Percentiles rank a stretch among this genome's conserved stretches.
Evolutionary conservation across 225 moss, liverwort and hornwort species (phyloP).

Genomic region (Ulota crispa): DNA sequence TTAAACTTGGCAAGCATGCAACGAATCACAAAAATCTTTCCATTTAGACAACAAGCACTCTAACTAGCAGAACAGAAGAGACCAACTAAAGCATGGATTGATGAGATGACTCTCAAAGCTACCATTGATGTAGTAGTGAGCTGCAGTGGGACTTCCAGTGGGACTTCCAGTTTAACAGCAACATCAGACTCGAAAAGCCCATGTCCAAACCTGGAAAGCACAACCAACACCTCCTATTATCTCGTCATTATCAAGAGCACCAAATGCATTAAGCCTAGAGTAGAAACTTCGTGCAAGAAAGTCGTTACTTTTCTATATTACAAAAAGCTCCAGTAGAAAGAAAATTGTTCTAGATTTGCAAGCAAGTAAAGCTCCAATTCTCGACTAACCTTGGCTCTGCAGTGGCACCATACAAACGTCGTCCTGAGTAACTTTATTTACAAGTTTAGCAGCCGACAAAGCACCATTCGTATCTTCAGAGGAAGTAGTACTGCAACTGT

Average conservation of each 20-base stretch:
- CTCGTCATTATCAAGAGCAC: too few relatives aligned
- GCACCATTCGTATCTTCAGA: too few relatives aligned
- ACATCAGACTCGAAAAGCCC: too few relatives aligned
- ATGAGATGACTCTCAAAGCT: background rate
- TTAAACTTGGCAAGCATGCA: background rate
- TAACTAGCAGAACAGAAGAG: background rate
- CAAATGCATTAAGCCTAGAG: too few relatives aligned
- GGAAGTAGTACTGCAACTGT: slow-evolving; percentile 7
- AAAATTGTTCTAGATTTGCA: background rate
- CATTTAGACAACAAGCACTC: background rate
- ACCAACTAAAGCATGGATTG: background rate
- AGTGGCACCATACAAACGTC: too few relatives aligned
- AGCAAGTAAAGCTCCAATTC: background rate
- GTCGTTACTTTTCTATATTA: background rate
- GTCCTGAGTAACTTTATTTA: too few relatives aligned
- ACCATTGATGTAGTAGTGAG: background rate
- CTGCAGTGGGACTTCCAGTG: too few relatives aligned
- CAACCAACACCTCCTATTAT: too few relatives aligned
- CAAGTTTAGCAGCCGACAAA: too few relatives aligned
- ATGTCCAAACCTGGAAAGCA: too few relatives aligned
- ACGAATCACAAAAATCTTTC: background rate
- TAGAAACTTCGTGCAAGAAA: too few relatives aligned
- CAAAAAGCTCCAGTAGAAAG: background rate
- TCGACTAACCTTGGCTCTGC: too few relatives aligned
- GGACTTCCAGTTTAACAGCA: background rate